Conservation (phyloP, 352 stramenopile species). For the Globisporangium spinosum region DNA sequence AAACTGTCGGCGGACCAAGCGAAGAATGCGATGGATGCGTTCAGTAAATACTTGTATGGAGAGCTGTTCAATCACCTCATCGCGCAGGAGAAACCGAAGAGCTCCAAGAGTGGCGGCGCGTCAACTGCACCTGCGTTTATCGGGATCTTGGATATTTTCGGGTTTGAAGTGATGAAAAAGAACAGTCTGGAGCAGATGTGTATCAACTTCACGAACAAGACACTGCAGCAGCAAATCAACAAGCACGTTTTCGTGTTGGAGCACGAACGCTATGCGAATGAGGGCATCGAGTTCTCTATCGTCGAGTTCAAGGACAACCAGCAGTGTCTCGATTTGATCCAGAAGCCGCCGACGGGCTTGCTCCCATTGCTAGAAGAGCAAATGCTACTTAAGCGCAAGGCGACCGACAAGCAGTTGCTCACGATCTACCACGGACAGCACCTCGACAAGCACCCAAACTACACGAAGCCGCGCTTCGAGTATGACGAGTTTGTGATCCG, state of each 20-base stretch:
- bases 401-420: constrained; percentile 77
- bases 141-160: constrained; percentile 90
- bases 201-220: constrained; percentile 93
- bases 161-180: constrained; percentile 86
- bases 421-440: constrained; percentile 80
- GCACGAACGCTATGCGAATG: constrained; percentile 70
- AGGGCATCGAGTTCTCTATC: constrained; percentile 70
- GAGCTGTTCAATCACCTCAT: constrained; percentile 80
- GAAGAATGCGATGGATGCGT: constrained; percentile 79
- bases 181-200: constrained; percentile 90
- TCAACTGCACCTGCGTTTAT: constrained; percentile 47
- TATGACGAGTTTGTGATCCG: constrained; percentile 85
- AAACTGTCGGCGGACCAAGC: constrained; percentile 68
- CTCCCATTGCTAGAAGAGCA: constrained; percentile 85
- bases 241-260: constrained; percentile 85
- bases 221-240: constrained; percentile 89
- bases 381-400: constrained; percentile 85
- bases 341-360: constrained; percentile 74
- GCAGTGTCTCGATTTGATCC: constrained; percentile 71
- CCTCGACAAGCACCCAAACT: constrained; percentile 65
- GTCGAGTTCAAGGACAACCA: constrained; percentile 87
- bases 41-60: constrained; percentile 84
- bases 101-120: background rate
- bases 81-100: constrained; percentile 19
- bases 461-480: constrained; percentile 74